Conservation (phyloP, 1,284 basidiomycete species). For the Sutorius eximius region DNA sequence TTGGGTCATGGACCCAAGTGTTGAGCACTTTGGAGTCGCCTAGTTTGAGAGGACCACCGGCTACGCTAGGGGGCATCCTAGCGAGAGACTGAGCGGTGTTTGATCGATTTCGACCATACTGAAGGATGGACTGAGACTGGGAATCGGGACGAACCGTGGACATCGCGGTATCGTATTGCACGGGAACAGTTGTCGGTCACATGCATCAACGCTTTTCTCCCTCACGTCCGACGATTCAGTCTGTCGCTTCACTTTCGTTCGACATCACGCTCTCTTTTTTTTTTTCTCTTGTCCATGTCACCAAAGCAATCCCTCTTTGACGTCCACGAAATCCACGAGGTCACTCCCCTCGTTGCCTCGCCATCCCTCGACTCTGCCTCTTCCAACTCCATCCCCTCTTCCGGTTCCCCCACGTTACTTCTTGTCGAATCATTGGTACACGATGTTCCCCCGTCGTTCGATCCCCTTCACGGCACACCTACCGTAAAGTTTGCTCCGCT, state of each 20-base stretch:
- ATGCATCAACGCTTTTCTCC: not conserved
- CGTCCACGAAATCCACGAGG: constrained; percentile 20
- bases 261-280: constrained; percentile 26
- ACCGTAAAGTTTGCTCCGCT: constrained; percentile 67
- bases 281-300: constrained; percentile 22
- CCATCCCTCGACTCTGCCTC: constrained; percentile 20
- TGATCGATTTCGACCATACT: constrained; percentile 62
- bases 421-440: constrained; percentile 8
- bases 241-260: constrained; percentile 24
- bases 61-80: constrained; percentile 37
- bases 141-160: constrained; percentile 60
- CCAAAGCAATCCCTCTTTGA: constrained; percentile 8
- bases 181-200: constrained; percentile 14
- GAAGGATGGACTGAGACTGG: constrained; percentile 42
- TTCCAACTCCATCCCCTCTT: constrained; percentile 18
- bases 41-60: constrained; percentile 45
- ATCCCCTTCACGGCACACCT: constrained; percentile 19
- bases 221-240: not conserved
- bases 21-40: constrained; percentile 65
- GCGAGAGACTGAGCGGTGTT: constrained; percentile 69
- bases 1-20: constrained; percentile 73
- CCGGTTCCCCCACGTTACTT: constrained; percentile 12
- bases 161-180: constrained; percentile 38
- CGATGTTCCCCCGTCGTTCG: constrained; percentile 17
- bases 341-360: constrained; percentile 8